Conservation (phyloP, 768 basidiomycete genomes). For the Psilocybe cubensis region DNA sequence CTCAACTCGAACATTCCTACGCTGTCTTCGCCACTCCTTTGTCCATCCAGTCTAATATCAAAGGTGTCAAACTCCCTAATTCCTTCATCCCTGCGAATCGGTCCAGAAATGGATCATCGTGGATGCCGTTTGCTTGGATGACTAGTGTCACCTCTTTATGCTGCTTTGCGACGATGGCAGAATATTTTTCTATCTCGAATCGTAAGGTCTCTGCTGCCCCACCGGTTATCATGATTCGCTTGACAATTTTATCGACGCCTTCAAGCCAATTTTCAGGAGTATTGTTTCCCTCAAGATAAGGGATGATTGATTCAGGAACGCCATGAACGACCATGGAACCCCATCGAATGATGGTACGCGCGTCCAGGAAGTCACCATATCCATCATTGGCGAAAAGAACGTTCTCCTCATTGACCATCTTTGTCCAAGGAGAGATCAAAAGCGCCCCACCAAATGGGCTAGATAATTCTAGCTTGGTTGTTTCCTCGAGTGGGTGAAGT, state of each 20-base stretch:
- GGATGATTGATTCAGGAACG: slow-evolving; percentile 15
- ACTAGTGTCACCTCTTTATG: slow-evolving; percentile 18
- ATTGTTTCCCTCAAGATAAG: slow-evolving; percentile 28
- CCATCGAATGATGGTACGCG: slow-evolving; percentile 18
- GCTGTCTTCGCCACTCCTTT: slow-evolving; percentile 6
- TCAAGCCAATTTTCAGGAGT: slow-evolving; percentile 32
- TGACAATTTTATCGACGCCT: slow-evolving; percentile 25
- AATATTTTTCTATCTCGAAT: slow-evolving; percentile 30
- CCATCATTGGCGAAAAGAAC: slow-evolving; percentile 14
- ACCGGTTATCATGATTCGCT: slow-evolving; percentile 29
- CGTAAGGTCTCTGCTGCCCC: slow-evolving; percentile 30
- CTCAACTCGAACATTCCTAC: not conserved
- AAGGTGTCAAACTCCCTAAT: slow-evolving; percentile 19
- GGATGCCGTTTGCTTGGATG: slow-evolving; percentile 21
- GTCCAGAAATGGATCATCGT: slow-evolving; percentile 24
- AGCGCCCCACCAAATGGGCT: slow-evolving; percentile 31
- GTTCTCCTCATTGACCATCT: slow-evolving; percentile 25
- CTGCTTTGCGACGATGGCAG: slow-evolving; percentile 11
- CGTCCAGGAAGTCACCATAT: slow-evolving; percentile 26
- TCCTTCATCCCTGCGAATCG: slow-evolving; percentile 21
- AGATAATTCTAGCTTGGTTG: slow-evolving; percentile 27
- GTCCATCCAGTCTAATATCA: slow-evolving; percentile 22
- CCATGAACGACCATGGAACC: slow-evolving; percentile 20
- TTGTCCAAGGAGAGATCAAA: slow-evolving; percentile 45
- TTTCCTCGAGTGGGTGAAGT: slow-evolving; percentile 34